Percentiles rank a stretch among this genome's conserved stretches.
These are phyloP conservation scores for Penicillium ucsense DNA, from an alignment of 495 filamentous ascomycete species.

Conservation along the genomic window DNA sequence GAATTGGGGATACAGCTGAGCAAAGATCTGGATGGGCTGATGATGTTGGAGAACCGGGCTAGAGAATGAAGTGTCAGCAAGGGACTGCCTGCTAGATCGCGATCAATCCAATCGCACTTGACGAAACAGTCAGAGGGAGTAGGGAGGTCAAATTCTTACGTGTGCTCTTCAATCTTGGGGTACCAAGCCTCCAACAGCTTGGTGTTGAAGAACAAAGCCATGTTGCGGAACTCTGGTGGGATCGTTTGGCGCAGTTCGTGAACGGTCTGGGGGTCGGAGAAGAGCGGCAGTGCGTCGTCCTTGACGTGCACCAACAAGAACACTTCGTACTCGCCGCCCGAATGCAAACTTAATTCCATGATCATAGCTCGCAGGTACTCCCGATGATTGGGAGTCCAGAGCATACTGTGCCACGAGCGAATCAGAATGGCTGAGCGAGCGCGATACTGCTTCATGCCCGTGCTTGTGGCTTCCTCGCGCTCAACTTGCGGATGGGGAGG, in stretches of 20 bases:
- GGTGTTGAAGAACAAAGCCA: slow-evolving; percentile 58
- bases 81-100: too few species aligned
- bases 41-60: slow-evolving; percentile 20
- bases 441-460: slow-evolving; percentile 9
- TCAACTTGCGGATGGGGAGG: slow-evolving; percentile 2
- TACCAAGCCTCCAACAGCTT: slow-evolving; percentile 21
- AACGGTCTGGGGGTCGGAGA: slow-evolving; percentile 45
- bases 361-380: slow-evolving; percentile 64
- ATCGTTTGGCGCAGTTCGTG: slow-evolving; percentile 35
- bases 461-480: neutral
- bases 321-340: slow-evolving; percentile 70
- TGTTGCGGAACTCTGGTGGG: slow-evolving; percentile 55
- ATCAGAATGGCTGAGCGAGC: slow-evolving; percentile 59
- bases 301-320: slow-evolving; percentile 68
- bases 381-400: slow-evolving; percentile 61
- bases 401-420: slow-evolving; percentile 56
- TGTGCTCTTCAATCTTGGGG: slow-evolving; percentile 19
- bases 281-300: slow-evolving; percentile 39
- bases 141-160: slow-evolving; percentile 1
- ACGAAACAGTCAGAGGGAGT: too few species aligned
- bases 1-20: slow-evolving; percentile 58
- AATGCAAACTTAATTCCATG: slow-evolving; percentile 59
- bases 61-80: neutral
- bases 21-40: slow-evolving; percentile 42
- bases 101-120: too few species aligned